These are phyloP conservation scores for Salicornia ramosissima DNA, from an alignment of 148 eudicot species.

Conservation along the genomic window DNA sequence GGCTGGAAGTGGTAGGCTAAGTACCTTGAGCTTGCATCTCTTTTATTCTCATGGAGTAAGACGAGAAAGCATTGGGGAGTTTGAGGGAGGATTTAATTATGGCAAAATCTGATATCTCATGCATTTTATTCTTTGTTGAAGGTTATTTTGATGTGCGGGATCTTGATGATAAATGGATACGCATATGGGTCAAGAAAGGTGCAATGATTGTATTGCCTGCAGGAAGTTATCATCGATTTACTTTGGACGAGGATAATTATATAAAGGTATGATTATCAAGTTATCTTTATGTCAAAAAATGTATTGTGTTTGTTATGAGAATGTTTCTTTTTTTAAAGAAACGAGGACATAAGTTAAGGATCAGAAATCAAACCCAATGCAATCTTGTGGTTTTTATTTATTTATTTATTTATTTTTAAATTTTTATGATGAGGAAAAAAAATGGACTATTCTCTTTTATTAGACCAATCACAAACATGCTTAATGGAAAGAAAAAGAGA, in stretches of 20 bases:
- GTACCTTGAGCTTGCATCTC: not conserved
- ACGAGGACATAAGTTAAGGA: no score
- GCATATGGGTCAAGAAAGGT: slow-evolving; percentile 92
- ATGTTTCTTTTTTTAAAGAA: no score
- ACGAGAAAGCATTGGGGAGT: not conserved
- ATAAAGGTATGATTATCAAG: slow-evolving; percentile 54
- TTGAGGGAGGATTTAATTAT: not conserved
- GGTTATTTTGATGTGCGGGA: slow-evolving; percentile 99
- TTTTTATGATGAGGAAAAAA: no score
- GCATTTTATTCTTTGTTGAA: slow-evolving; percentile 23
- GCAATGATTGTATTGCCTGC: slow-evolving; percentile 97
- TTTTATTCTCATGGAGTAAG: slow-evolving; percentile 2
- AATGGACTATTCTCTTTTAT: no score
- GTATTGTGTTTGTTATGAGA: not conserved
- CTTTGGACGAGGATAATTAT: slow-evolving; percentile 84
- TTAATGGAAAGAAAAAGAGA: no score
- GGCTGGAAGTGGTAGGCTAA: slow-evolving; percentile 76
- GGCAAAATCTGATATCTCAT: slow-evolving; percentile 11
- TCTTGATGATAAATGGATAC: slow-evolving; percentile 79
- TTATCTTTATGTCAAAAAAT: not conserved
- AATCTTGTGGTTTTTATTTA: no score
- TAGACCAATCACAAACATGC: no score
- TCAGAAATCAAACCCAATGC: no score
- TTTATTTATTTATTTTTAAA: no score
- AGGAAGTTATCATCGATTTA: slow-evolving; percentile 96